Evolutionary conservation across 331 rosid genomes (phyloP).

Genomic region (Acacia concinna): DNA sequence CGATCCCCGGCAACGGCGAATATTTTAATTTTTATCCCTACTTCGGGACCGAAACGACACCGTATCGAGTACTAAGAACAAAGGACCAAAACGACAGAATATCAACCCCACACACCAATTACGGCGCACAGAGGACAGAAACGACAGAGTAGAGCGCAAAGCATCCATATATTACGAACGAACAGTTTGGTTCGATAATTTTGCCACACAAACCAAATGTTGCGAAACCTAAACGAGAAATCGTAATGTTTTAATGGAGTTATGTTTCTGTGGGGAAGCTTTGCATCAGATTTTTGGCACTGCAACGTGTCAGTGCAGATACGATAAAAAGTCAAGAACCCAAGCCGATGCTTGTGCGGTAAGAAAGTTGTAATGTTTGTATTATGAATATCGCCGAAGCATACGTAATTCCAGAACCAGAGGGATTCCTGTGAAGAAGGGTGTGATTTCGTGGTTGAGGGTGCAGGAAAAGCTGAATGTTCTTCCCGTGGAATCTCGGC

Average conservation of each 20-base stretch:
- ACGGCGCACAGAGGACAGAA: neutral
- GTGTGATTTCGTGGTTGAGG: neutral
- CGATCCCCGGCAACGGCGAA: conserved; percentile 76
- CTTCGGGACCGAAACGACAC: no score
- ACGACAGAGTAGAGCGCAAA: neutral
- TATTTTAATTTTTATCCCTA: no score
- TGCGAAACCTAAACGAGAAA: neutral
- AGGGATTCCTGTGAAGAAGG: neutral
- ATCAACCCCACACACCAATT: no score
- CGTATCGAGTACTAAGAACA: no score
- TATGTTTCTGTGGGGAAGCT: no score
- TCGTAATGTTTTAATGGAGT: no score
- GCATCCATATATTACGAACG: neutral
- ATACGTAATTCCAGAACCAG: neutral
- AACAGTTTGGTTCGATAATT: neutral
- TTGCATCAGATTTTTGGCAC: no score
- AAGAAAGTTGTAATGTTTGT: neutral
- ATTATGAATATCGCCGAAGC: neutral
- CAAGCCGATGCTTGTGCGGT: neutral
- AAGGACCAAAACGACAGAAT: no score
- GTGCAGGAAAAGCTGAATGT: neutral
- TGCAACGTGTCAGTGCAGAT: neutral
- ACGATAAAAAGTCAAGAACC: neutral
- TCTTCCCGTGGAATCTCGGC: neutral
- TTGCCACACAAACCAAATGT: neutral